Evolutionary conservation across 1,284 basidiomycete species (phyloP).

Genomic region (Singerocomus inundabilis): DNA sequence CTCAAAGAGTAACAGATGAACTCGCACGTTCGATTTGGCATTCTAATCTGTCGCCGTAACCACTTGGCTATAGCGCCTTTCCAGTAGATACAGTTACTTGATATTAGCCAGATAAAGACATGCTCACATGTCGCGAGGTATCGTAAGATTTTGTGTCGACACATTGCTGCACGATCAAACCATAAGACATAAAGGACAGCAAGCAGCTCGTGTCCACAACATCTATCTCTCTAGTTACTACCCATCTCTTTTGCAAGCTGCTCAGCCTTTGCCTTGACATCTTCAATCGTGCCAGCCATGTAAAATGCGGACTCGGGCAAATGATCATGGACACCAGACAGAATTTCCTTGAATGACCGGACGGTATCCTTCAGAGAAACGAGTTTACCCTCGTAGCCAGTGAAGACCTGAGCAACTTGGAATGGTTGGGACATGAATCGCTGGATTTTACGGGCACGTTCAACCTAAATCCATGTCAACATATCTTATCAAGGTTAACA

Average conservation of each 20-base stretch:
- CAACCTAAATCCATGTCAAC: constrained; percentile 50
- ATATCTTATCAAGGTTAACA: neutral
- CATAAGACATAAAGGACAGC: neutral
- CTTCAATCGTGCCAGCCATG: constrained; percentile 92
- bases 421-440: constrained; percentile 99
- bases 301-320: constrained; percentile 95
- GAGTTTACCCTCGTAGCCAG: constrained; percentile 96
- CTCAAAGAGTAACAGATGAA: constrained; percentile 37
- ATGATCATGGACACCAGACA: constrained; percentile 83
- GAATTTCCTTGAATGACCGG: constrained; percentile 95
- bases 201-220: constrained; percentile 9
- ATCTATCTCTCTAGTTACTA: constrained; percentile 44
- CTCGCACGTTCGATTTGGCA: neutral
- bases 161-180: constrained; percentile 10
- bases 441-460: constrained; percentile 88
- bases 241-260: constrained; percentile 91
- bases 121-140: neutral
- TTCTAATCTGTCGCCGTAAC: constrained; percentile 51
- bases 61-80: constrained; percentile 50
- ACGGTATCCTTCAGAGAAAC: constrained; percentile 92
- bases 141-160: constrained; percentile 8
- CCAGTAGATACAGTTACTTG: too few species aligned
- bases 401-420: constrained; percentile 99
- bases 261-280: constrained; percentile 95
- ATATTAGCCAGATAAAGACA: too few species aligned